Evolutionary conservation across 345 rosid species (phyloP), one percentile per base, ranked within the genome.

Genomic region (Eucalyptus cladocalyx): DNA sequence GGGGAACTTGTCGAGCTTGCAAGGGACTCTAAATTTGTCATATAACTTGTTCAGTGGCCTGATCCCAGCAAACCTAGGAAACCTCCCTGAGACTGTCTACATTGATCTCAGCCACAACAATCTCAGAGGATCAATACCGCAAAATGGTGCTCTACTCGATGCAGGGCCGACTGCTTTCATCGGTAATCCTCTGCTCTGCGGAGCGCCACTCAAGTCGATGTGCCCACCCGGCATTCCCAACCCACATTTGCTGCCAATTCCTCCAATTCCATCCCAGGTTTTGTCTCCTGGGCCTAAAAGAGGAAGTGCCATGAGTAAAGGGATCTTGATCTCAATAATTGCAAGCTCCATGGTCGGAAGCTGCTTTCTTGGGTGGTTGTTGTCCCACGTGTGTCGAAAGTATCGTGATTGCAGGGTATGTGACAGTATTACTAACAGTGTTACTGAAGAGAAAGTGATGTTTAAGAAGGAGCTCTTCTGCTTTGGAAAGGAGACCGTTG

Each of bases 91-190:
- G 93, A 87, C 90, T 86, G 94, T 98, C 6, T 96, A 97, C 80
- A 88, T 95, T 40, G 96, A 97, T 93, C 94, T 98, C 81, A 93
- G 97, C 92, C 92, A 95, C 90, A 98, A 98, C 91, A 96, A 97
- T 80, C 95, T 97, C 58, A 92, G 92, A 8, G 99, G 99, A 86
- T 90, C 89, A 4, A 96, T 97, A 90, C 99, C 99, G 2, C 94
- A 92, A 86, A 90, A 88, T 28, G 96, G 92, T 10, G 94, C 91
- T 81, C 58, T 97, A 56, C 87, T 93, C 87, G 89, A 93, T 86
- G 90, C 93, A 60, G 99, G 99, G 87, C 99, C 98, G 65, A 94
- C 96, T 40, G 98, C 99, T 87, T 98, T 96, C 89, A 89, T 93
- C 50, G 95, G 95, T 24, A 98, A 98, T 90, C 95, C 94, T 80